Evolutionary conservation across 2,329 filamentous ascomycete species (phyloP).

Genomic region (Trichoderma hamatum): DNA sequence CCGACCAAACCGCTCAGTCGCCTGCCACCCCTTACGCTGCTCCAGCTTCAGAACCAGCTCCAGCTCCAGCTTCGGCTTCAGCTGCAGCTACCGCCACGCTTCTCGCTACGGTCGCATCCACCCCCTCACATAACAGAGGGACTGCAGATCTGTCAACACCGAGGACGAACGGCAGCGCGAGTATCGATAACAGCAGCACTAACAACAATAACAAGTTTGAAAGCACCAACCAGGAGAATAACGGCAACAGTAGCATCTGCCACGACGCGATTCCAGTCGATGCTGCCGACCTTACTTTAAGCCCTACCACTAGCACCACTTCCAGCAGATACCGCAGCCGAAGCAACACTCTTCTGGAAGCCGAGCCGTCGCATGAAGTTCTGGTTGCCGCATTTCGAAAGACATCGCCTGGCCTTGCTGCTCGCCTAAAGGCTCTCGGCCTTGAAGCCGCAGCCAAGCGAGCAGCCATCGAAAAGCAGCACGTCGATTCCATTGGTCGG

Average conservation of each 20-base stretch:
- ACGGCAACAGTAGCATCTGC: conserved; percentile 18
- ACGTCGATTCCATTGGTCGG: conserved; percentile 61
- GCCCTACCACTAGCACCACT: conserved; percentile 5
- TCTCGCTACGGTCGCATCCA: background rate
- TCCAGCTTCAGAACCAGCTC: background rate
- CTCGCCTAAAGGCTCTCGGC: conserved; percentile 66
- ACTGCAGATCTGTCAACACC: conserved; percentile 3
- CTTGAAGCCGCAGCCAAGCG: conserved; percentile 52
- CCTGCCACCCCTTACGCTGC: conserved; percentile 12
- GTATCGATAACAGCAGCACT: background rate
- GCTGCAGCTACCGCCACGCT: conserved; percentile 6
- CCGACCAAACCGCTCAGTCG: conserved; percentile 2
- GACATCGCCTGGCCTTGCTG: conserved; percentile 66
- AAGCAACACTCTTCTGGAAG: conserved; percentile 18
- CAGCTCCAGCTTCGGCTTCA: conserved; percentile 4
- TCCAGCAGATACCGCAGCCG: conserved; percentile 21
- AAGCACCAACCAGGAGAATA: conserved; percentile 8
- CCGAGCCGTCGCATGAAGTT: conserved; percentile 34
- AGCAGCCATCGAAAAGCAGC: conserved; percentile 36
- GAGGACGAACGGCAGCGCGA: conserved; percentile 4
- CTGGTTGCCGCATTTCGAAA: conserved; percentile 51
- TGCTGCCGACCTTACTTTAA: background rate
- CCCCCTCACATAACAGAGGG: conserved; percentile 2
- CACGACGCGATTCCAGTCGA: conserved; percentile 7
- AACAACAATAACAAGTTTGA: background rate